Percentiles rank a stretch among this genome's conserved stretches.
Conservation (phyloP, 805 yeast genomes). For the Hanseniaspora nectarophila region DNA sequence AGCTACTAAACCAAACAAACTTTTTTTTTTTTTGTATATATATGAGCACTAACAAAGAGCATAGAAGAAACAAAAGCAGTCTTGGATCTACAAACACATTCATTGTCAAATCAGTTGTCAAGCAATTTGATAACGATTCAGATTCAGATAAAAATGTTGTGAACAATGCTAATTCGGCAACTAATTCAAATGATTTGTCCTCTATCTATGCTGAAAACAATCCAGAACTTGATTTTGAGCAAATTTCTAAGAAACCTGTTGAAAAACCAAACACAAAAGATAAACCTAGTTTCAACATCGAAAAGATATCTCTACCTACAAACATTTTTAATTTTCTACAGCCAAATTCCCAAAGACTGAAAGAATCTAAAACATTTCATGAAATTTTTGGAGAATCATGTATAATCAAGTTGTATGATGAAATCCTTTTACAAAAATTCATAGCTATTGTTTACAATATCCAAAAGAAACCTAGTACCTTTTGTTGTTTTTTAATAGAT, state of each 20-base stretch:
- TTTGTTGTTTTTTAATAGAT: slow-evolving; percentile 47
- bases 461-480: slow-evolving; percentile 31
- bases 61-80: slow-evolving; percentile 12
- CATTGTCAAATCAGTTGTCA: slow-evolving; percentile 13
- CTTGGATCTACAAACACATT: slow-evolving; percentile 7
- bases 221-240: not conserved
- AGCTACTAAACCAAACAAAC: not conserved
- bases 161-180: not conserved
- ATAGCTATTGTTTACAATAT: slow-evolving; percentile 42
- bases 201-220: not conserved
- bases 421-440: slow-evolving; percentile 34
- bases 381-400: slow-evolving; percentile 41
- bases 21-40: too few species aligned
- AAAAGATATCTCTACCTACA: slow-evolving; percentile 15
- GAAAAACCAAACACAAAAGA: not conserved
- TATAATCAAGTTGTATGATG: slow-evolving; percentile 39
- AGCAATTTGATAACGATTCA: slow-evolving; percentile 4
- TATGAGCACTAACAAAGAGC: not conserved
- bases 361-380: slow-evolving; percentile 31
- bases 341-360: slow-evolving; percentile 16
- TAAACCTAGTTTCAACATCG: slow-evolving; percentile 16
- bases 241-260: not conserved
- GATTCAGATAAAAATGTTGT: not conserved
- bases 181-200: not conserved
- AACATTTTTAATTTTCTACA: slow-evolving; percentile 15